Evolutionary conservation across 2,329 filamentous ascomycete genomes (phyloP).

Genomic region (Trichoderma hamatum): DNA sequence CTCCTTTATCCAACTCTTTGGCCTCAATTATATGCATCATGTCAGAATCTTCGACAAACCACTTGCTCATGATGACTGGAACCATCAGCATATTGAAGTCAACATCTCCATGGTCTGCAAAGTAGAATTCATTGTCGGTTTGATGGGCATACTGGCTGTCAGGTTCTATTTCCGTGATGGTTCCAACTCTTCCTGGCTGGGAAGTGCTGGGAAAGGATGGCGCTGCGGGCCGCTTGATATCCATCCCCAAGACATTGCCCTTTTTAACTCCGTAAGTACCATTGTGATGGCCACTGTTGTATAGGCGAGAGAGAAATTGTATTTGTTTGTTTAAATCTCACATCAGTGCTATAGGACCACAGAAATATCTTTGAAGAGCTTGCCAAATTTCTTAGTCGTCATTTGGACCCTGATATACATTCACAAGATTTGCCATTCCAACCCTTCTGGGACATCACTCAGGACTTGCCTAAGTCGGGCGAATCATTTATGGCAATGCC

Average conservation of each 20-base stretch:
- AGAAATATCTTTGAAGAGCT: neutral
- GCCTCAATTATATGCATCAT: neutral
- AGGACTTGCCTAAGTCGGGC: neutral
- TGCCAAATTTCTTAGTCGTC: neutral
- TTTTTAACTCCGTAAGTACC: neutral
- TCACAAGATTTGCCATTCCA: neutral
- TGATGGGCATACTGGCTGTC: neutral
- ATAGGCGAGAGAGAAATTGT: neutral
- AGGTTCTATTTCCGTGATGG: neutral
- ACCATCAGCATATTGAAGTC: neutral
- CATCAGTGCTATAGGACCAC: neutral
- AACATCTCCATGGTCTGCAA: neutral
- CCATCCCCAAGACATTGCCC: neutral
- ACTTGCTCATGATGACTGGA: neutral
- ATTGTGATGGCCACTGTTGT: neutral
- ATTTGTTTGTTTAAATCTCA: neutral
- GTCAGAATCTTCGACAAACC: neutral
- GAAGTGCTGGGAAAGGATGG: neutral
- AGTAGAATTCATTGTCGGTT: neutral
- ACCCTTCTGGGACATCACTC: neutral
- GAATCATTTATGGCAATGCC: neutral
- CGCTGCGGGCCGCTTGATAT: neutral
- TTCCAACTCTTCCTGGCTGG: neutral
- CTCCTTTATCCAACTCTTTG: neutral
- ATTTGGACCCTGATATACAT: neutral